phyloP scores from a whole-genome alignment of 192 early-diverging fungal species.

The Geosiphon pyriformis region DNA sequence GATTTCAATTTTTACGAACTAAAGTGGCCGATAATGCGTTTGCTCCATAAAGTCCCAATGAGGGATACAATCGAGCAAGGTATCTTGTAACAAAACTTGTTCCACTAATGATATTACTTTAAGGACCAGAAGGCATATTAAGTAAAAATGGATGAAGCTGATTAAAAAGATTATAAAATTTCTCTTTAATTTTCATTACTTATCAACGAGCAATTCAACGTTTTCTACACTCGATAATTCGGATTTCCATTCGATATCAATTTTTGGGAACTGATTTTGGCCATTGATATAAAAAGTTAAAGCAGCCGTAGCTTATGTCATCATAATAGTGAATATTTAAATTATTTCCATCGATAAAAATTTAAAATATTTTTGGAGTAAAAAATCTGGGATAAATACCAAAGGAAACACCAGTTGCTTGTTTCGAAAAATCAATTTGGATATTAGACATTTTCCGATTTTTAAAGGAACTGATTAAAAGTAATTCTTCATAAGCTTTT shows the following conservation, averaged over 20 bases:
- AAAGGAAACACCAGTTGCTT: neutral
- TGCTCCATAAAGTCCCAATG: neutral
- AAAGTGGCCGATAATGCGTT: neutral
- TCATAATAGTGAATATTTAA: neutral
- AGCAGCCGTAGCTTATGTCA: neutral
- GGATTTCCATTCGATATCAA: slow-evolving; percentile 6
- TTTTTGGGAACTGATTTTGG: neutral
- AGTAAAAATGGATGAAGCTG: neutral
- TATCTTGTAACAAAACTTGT: slow-evolving; percentile 3
- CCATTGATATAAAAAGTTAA: neutral
- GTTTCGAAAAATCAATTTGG: no score
- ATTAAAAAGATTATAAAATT: neutral
- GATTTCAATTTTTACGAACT: neutral
- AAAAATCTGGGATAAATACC: neutral
- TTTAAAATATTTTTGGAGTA: neutral
- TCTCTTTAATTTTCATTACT: no score
- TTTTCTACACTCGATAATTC: neutral
- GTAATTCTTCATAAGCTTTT: no score
- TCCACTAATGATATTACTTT: neutral
- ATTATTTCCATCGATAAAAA: neutral
- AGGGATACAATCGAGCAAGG: neutral
- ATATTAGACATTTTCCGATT: no score
- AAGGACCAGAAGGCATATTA: neutral
- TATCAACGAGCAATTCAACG: neutral
- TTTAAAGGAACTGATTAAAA: no score